Evolutionary conservation across 176 grass and related monocot species (phyloP).

Genomic region (Puccinellia tenuiflora): DNA sequence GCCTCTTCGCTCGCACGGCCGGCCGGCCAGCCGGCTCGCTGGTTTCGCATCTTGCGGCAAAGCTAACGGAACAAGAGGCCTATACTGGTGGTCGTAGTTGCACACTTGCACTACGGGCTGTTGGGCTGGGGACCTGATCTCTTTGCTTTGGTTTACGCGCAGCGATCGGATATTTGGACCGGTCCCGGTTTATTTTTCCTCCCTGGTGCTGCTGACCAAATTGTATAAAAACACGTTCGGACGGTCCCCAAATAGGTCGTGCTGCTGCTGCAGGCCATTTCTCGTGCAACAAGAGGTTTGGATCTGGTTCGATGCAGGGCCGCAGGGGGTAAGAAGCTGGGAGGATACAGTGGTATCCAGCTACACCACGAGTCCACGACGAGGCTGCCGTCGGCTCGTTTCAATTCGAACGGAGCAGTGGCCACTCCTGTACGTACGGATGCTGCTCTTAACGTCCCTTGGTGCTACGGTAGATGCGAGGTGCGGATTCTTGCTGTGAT

Average conservation of each 20-base stretch:
- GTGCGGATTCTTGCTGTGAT: background rate
- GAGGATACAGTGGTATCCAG: too few species aligned
- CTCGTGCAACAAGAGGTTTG: background rate
- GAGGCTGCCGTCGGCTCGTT: too few species aligned
- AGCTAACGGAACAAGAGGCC: background rate
- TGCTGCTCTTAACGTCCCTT: background rate
- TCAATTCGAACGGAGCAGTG: too few species aligned
- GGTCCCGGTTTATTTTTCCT: too few species aligned
- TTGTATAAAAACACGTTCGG: background rate
- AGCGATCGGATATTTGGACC: too few species aligned
- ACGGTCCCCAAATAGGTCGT: background rate
- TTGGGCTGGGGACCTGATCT: background rate
- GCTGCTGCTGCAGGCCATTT: background rate
- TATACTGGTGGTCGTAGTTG: too few species aligned
- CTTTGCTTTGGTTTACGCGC: background rate
- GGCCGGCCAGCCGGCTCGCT: background rate
- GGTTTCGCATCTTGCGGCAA: constrained; percentile 25
- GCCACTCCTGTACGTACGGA: too few species aligned
- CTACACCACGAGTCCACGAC: too few species aligned
- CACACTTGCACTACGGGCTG: background rate
- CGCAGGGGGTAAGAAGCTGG: background rate
- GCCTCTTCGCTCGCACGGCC: background rate
- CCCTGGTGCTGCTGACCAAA: too few species aligned
- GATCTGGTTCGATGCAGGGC: background rate
- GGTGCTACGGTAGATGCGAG: background rate